Evolutionary conservation across 2,329 filamentous ascomycete species (phyloP), one percentile per base, ranked within the genome.

Genomic region (Paecilomyces variotii): DNA sequence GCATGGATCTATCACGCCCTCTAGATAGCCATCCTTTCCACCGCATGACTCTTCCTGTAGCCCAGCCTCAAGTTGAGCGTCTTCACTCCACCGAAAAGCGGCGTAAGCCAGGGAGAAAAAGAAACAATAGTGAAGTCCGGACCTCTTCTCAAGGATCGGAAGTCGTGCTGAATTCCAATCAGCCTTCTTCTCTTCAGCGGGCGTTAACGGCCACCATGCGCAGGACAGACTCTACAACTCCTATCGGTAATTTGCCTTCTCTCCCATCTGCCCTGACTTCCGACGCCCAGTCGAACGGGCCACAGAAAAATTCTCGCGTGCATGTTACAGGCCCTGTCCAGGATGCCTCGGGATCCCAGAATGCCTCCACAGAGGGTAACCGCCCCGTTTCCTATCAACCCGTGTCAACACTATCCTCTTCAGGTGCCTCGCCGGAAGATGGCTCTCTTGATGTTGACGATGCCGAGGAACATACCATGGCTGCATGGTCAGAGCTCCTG

Each of bases 21-120:
- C 55, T 74, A 30, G 62, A 70, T 1, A 67, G 70, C 7, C 73
- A 76, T 56, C 71, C 71, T 1, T 75, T 74, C 55, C 70, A 74
- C 57, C 66, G 63, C n/a, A 61, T 58, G 51, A 62, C 61, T 28
- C 61, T 73, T 11, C 64, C 70, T 19, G 19, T 62, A 50, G 66
- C 70, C 27, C 61, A 62, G 19, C 57, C 32, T 52, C 39, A 45
- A 24, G 39, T 45, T 45, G 12, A 45, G 6, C 39, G 39, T 5
- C n/a, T 6, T 24, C 39, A 45, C 2, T n/a, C 39, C 6, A 9
- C n/a, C n/a, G 39, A 14, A 9, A 45, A 45, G n/a, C 6, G 39
- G 6, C 39, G 39, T 14, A 45, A 19, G 14, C 19, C n/a, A 19
- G 39, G 39, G 14, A 45, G 39, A 32, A 3, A 34, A 25, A 56